Evolutionary conservation across 768 basidiomycete species (phyloP).

Genomic region (Kockovaella imperatae): DNA sequence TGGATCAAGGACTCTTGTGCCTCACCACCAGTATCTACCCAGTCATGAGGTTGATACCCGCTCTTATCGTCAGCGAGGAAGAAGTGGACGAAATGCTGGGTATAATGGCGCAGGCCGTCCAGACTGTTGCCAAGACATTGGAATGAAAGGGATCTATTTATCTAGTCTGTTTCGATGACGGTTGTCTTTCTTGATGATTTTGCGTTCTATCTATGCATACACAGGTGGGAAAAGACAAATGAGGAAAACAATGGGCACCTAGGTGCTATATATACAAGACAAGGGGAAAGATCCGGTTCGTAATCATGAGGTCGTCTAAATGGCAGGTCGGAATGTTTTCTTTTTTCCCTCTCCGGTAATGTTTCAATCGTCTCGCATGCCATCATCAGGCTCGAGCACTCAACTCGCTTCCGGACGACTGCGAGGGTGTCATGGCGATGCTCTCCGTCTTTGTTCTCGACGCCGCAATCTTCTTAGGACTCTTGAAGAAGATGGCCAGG

Average conservation of each 20-base stretch:
- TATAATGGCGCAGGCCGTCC: constrained; percentile 53
- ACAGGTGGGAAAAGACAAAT: constrained; percentile 11
- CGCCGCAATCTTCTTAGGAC: too few relatives aligned
- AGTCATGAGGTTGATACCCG: constrained; percentile 69
- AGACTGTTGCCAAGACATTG: constrained; percentile 49
- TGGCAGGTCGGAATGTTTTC: too few relatives aligned
- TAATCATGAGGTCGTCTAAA: neutral
- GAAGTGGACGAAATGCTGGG: constrained; percentile 57
- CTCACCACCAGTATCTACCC: constrained; percentile 63
- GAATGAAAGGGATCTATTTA: too few relatives aligned
- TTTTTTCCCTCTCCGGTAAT: too few relatives aligned
- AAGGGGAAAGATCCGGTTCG: neutral
- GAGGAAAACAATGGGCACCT: neutral
- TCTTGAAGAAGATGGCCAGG: neutral
- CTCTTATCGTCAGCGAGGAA: constrained; percentile 67
- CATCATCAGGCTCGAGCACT: too few relatives aligned
- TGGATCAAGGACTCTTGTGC: constrained; percentile 77
- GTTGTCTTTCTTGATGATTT: too few relatives aligned
- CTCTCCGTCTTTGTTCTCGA: too few relatives aligned
- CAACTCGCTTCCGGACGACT: too few relatives aligned
- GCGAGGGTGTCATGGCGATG: too few relatives aligned
- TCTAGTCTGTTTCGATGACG: constrained; percentile 5
- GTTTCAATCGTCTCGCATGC: too few relatives aligned
- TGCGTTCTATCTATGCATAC: too few relatives aligned
- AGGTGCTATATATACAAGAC: neutral